phyloP scores from a whole-genome alignment of 345 rosid species.

The Hibiscus trionum region DNA sequence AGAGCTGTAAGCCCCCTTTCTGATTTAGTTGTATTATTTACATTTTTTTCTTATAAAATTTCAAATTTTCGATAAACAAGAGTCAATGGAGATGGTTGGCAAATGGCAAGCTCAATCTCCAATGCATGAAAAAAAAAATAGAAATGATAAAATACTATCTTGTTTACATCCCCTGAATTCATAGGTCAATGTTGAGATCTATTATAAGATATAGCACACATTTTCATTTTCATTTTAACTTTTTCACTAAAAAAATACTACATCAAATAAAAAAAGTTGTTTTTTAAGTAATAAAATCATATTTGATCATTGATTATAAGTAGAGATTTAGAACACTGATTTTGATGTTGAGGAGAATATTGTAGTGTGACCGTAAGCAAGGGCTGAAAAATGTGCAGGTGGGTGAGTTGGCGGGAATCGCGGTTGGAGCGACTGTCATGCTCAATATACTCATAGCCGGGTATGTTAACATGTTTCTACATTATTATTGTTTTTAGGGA shows the following conservation, averaged over 20 bases:
- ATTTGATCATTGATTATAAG: too few species aligned
- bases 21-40: too few species aligned
- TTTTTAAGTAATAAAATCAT: too few species aligned
- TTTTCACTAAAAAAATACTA: too few species aligned
- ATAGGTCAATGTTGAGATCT: too few species aligned
- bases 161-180: too few species aligned
- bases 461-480: conserved; percentile 22
- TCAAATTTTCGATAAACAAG: background rate
- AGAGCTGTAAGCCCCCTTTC: conserved; percentile 54
- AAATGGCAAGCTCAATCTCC: conserved; percentile 1
- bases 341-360: background rate
- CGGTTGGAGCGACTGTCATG: conserved; percentile 92
- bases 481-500: background rate
- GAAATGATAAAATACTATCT: background rate
- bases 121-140: conserved; percentile 1
- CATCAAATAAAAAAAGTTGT: too few species aligned
- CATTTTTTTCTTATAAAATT: too few species aligned
- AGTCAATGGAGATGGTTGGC: conserved; percentile 4
- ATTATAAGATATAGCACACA: too few species aligned
- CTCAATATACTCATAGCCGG: conserved; percentile 87
- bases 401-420: conserved; percentile 85
- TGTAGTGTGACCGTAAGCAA: conserved; percentile 1
- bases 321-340: background rate
- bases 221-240: too few species aligned
- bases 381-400: conserved; percentile 35